Evolutionary conservation across 805 yeast species (phyloP).

Genomic region (Pichia nanzhaoensis): DNA sequence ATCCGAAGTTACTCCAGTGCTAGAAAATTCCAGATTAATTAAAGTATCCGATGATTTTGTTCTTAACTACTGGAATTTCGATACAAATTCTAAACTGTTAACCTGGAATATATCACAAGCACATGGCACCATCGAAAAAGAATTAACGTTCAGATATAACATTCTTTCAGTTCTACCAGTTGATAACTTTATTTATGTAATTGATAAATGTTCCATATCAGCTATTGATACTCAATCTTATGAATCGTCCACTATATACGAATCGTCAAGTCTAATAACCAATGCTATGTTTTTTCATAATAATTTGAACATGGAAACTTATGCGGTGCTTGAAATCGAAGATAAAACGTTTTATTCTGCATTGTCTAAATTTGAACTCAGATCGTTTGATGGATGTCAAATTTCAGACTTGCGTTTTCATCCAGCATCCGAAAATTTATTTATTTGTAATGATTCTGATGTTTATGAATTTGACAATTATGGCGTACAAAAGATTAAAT

Average conservation of each 20-base stretch:
- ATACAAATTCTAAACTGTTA: slow-evolving; percentile 10
- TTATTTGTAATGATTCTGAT: slow-evolving; percentile 8
- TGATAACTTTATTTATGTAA: slow-evolving; percentile 7
- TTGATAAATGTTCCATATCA: slow-evolving; percentile 11
- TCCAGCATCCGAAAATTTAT: slow-evolving; percentile 1
- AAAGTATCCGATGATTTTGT: slow-evolving; percentile 11
- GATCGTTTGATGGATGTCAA: slow-evolving; percentile 4
- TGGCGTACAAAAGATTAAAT: neutral
- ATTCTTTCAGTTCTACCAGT: slow-evolving; percentile 15
- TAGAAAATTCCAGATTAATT: slow-evolving; percentile 11
- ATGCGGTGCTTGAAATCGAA: neutral
- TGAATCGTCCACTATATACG: neutral
- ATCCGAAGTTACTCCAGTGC: slow-evolving; percentile 12
- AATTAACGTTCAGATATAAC: slow-evolving; percentile 9
- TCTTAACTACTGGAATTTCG: slow-evolving; percentile 17
- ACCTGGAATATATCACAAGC: slow-evolving; percentile 17
- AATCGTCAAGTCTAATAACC: neutral
- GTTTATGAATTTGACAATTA: slow-evolving; percentile 7
- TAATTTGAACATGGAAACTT: neutral
- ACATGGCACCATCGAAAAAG: slow-evolving; percentile 15
- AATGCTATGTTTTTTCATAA: slow-evolving; percentile 1
- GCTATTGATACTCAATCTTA: neutral
- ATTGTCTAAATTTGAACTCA: neutral
- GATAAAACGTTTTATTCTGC: neutral
- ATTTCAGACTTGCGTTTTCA: slow-evolving; percentile 3